Conservation (phyloP, 225 moss, liverwort and hornwort species). For the Bryoerythrophyllum caledonicum region DNA sequence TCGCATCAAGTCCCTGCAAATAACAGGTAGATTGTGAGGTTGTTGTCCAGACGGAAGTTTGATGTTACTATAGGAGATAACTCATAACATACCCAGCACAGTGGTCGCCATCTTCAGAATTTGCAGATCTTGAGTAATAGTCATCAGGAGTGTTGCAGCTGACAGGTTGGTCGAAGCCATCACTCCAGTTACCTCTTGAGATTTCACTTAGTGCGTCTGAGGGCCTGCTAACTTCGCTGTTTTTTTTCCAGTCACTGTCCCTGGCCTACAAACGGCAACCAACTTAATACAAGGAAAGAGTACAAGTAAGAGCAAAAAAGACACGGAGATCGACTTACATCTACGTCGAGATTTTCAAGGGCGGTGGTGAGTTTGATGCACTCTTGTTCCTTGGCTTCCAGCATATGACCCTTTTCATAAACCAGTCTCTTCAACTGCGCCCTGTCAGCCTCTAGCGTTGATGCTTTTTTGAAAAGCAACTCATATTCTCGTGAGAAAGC, state of each 20-base stretch:
- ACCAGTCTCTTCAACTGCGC: constrained; percentile 45
- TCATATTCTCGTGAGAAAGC: constrained; percentile 58
- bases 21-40: constrained; percentile 18
- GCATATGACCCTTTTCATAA: constrained; percentile 43
- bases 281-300: constrained; percentile 9
- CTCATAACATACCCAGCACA: constrained; percentile 32
- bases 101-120: constrained; percentile 12
- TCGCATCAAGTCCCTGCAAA: constrained; percentile 52
- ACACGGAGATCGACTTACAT: constrained; percentile 15
- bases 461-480: constrained; percentile 43
- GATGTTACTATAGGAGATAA: neutral
- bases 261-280: constrained; percentile 21
- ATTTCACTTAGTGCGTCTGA: constrained; percentile 27
- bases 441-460: constrained; percentile 55
- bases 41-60: neutral
- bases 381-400: constrained; percentile 59
- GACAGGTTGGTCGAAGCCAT: constrained; percentile 24
- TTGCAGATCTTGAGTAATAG: constrained; percentile 25
- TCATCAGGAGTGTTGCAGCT: constrained; percentile 31
- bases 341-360: constrained; percentile 45
- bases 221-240: constrained; percentile 27
- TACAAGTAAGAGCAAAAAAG: neutral
- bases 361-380: constrained; percentile 48
- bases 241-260: constrained; percentile 29
- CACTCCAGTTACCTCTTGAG: constrained; percentile 25